Evolutionary conservation across 805 yeast species (phyloP).

Genomic region (Lachancea meyersii): DNA sequence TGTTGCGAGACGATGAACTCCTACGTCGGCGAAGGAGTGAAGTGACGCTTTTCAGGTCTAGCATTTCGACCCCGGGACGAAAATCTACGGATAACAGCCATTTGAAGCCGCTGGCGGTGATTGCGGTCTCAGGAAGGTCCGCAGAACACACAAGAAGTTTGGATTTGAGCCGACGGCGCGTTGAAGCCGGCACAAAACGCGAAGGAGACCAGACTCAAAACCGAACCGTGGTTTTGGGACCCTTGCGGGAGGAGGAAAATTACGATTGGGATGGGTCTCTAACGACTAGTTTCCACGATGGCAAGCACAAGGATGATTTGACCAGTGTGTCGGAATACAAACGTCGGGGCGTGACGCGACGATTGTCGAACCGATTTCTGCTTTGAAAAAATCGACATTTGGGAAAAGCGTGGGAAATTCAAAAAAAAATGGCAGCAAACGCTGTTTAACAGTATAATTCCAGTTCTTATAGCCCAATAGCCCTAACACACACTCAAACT

Average conservation of each 20-base stretch:
- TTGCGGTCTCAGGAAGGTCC: not conserved
- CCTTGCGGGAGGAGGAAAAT: slow-evolving; percentile 30
- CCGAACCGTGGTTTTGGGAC: slow-evolving; percentile 12
- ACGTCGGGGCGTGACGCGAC: slow-evolving; percentile 7
- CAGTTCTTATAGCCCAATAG: too few relatives aligned
- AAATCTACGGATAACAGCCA: slow-evolving; percentile 33
- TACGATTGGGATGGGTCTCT: not conserved
- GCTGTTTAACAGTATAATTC: too few relatives aligned
- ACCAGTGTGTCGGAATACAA: not conserved
- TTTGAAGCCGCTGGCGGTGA: slow-evolving; percentile 12
- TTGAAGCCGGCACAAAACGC: not conserved
- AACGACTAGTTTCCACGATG: not conserved
- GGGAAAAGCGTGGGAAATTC: not conserved
- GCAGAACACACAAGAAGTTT: slow-evolving; percentile 12
- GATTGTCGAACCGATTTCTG: slow-evolving; percentile 1
- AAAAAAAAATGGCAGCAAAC: too few relatives aligned
- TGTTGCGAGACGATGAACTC: slow-evolving; percentile 25
- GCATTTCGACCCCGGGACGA: slow-evolving; percentile 32
- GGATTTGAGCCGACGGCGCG: slow-evolving; percentile 12
- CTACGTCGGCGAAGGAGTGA: slow-evolving; percentile 25
- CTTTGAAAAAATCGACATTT: too few relatives aligned
- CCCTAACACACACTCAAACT: too few relatives aligned
- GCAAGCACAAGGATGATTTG: not conserved
- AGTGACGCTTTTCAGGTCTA: slow-evolving; percentile 28
- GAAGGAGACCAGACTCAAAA: not conserved